Conservation (phyloP, 345 rosid genomes). For the Adansonia digitata region DNA sequence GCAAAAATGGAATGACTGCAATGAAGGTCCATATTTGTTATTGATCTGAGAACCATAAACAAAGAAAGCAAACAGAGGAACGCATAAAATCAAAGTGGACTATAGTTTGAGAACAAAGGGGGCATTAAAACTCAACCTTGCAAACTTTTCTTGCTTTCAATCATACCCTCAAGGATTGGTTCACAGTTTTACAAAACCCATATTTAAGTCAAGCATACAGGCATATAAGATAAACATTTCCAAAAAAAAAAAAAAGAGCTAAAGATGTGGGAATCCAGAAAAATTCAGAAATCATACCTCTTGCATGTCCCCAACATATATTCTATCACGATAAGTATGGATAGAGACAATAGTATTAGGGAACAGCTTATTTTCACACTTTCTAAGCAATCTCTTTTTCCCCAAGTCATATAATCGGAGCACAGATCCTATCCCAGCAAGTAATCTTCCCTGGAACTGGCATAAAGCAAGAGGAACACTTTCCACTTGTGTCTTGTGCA, state of each 20-base stretch:
- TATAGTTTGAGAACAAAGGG: not conserved
- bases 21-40: constrained; percentile 10
- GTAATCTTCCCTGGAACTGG: constrained; percentile 94
- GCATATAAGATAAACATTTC: not conserved
- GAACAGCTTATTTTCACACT: constrained; percentile 93
- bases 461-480: constrained; percentile 84
- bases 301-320: constrained; percentile 90
- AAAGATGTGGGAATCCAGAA: not conserved
- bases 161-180: not conserved
- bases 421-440: constrained; percentile 85
- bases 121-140: not conserved
- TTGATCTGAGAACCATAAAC: not conserved
- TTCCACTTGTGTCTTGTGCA: constrained; percentile 96
- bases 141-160: not conserved
- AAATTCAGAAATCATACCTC: constrained; percentile 49
- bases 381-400: constrained; percentile 79
- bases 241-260: not conserved
- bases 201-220: not conserved
- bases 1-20: constrained; percentile 98
- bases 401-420: constrained; percentile 94
- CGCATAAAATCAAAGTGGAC: not conserved
- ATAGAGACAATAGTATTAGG: constrained; percentile 77
- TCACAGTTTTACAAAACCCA: not conserved
- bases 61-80: not conserved
- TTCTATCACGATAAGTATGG: constrained; percentile 88